phyloP scores from a whole-genome alignment of 768 basidiomycete genomes.

The Daedalea quercina region DNA sequence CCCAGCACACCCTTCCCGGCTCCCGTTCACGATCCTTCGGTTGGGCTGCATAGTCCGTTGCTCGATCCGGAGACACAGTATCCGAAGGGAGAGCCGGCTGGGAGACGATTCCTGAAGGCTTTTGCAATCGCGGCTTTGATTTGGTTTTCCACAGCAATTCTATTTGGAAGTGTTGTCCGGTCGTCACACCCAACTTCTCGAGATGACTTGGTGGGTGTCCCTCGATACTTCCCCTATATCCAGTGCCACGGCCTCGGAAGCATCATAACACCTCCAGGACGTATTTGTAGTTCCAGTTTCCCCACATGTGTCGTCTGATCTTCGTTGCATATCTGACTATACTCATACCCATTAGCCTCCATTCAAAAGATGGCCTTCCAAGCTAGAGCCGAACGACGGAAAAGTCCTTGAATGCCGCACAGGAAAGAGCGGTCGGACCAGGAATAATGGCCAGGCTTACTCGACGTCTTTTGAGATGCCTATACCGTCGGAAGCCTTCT shows the following conservation, averaged over 20 bases:
- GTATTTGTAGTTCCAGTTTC: no score
- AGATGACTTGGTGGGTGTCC: background rate
- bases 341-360: conserved; percentile 3
- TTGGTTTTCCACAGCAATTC: background rate
- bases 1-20: background rate
- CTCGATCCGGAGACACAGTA: background rate
- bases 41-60: background rate
- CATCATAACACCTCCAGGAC: no score
- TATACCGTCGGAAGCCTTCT: conserved; percentile 11
- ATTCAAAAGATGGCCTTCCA: background rate
- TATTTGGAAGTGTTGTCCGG: background rate
- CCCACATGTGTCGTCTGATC: background rate
- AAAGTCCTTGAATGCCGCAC: conserved; percentile 11
- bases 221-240: no score
- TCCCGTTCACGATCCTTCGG: background rate
- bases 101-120: conserved; percentile 15
- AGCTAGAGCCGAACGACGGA: conserved; percentile 8
- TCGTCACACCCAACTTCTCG: background rate
- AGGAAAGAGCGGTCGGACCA: conserved; percentile 1
- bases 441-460: background rate
- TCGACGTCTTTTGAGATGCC: conserved; percentile 10
- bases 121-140: conserved; percentile 13
- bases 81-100: background rate
- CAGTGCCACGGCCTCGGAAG: no score
- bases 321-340: background rate